Evolutionary conservation across 305 asterid genomes (phyloP), one percentile per base, ranked within the genome.

Genomic region (Ajuga reptans): DNA sequence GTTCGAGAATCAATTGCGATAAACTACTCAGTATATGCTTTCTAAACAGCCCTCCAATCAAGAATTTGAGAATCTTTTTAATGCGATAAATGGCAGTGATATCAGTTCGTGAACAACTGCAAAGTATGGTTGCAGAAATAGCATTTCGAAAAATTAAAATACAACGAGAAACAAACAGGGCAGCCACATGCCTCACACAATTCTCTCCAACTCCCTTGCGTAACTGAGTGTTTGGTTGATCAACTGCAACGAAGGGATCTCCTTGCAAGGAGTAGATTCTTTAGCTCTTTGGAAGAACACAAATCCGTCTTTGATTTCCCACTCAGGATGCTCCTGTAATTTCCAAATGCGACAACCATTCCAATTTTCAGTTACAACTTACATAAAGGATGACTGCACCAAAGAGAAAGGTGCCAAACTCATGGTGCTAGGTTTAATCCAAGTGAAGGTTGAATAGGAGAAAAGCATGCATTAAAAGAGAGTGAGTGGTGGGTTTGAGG

Each of bases 161-260:
- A 10, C 56, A 54, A 60, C 6, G 16, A 71, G 41, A 37, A 59
- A 64, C 41, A 3, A 31, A 7, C 21, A 72, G 43, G 58, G 12
- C 31, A 17, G 64, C 10, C 47, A 41, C 43, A 24, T 42, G 67
- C 68, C 75, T 87, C 83, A 89, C 39, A 87, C 95, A 52, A 89
- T 89, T 14, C 96, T 87, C 84, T 87, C 85, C 83, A 78, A 70
- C 78, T 78, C 85, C 73, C 85, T 75, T 0, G 83, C 85, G 9
- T 81, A 91, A 53, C 88, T 77, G 69, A 83, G 84, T 11, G 88
- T 83, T 72, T 91, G 96, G 79, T 86, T 91, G 78, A 91, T 91
- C 67, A 89, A 86, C 79, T 90, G 96, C 82, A 90, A 74, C 2
- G 97, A 92, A 0, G 97, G 98, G 11, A 92, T 92, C 87, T 90